Conservation (phyloP, 805 yeast genomes). For the Candida vaughaniae region DNA sequence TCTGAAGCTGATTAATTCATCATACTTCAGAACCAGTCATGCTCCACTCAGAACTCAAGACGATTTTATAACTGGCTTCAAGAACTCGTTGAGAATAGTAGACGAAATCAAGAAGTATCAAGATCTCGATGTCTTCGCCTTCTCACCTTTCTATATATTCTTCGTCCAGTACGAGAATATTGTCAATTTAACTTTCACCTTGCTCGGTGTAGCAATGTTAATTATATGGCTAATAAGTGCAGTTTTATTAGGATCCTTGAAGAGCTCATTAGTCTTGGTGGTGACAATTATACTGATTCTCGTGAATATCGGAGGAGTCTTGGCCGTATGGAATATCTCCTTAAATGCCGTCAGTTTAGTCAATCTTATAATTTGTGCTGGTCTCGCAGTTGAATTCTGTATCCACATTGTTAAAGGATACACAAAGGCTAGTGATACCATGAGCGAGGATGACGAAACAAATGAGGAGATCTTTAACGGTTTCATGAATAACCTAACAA, state of each 20-base stretch:
- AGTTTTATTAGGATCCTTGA: slow-evolving; percentile 63
- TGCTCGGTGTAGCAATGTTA: slow-evolving; percentile 52
- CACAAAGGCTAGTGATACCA: slow-evolving; percentile 28
- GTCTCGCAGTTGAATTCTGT: slow-evolving; percentile 91
- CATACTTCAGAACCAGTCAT: slow-evolving; percentile 81
- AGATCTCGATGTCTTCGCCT: slow-evolving; percentile 68
- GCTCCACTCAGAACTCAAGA: slow-evolving; percentile 74
- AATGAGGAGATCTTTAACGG: slow-evolving; percentile 11
- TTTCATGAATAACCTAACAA: slow-evolving; percentile 9
- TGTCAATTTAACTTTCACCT: slow-evolving; percentile 51
- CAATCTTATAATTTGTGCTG: slow-evolving; percentile 87
- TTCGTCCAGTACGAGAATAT: slow-evolving; percentile 84
- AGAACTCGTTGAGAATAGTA: slow-evolving; percentile 66
- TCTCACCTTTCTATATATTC: slow-evolving; percentile 89
- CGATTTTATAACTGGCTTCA: slow-evolving; percentile 81
- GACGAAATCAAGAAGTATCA: slow-evolving; percentile 49
- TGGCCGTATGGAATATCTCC: slow-evolving; percentile 72
- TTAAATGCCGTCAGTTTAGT: slow-evolving; percentile 89
- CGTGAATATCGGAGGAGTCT: slow-evolving; percentile 73
- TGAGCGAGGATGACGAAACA: slow-evolving; percentile 7
- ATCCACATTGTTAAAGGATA: slow-evolving; percentile 83
- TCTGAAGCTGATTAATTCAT: slow-evolving; percentile 46
- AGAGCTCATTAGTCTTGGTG: slow-evolving; percentile 56
- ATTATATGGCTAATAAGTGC: slow-evolving; percentile 54
- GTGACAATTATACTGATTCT: slow-evolving; percentile 63